Evolutionary conservation across 2,329 filamentous ascomycete species (phyloP), one percentile per base, ranked within the genome.

Genomic region (Colletotrichum tropicicola): DNA sequence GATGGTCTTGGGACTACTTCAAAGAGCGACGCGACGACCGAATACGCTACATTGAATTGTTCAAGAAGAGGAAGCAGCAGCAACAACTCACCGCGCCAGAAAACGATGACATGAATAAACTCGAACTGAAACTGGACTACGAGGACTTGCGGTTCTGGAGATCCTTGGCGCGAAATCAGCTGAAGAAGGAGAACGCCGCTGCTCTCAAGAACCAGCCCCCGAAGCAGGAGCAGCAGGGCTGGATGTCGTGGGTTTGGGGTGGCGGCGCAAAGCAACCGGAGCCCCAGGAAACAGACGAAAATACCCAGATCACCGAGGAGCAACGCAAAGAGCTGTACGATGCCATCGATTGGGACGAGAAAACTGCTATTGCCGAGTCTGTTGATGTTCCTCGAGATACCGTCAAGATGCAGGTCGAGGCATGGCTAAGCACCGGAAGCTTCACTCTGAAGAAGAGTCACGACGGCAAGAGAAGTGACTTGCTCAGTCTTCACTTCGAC

Each of bases 281-380:
- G 53, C 86, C 92, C 41, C 84, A 92, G 45, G 85, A 82, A 48
- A 80, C 79, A 49, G 78, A 89, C 4, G 91, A 97, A 70, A 92
- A 94, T 67, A 92, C 90, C 0, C 88, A 93, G 65, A 97, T 99
- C 85, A 97, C 93, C 0, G 96, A 99, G 67, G 91, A 98, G 77
- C 94, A 99, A 76, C 91, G 95, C 43, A 94, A 98, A 75, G 95
- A 99, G 78, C 86, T 99, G 9, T 99, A 98, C 77, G 91, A 97
- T 70, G 97, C 93, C 52, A 99, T 99, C 72, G 96, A 98, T 72
- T 99, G 95, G 90, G 93, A 99, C 68, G 96, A 99, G 78, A 98
- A 98, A 82, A 90, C 94, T 65, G 92, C 92, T 2, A 85, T 99
- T 39, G 86, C 93, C 0, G 94, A 97, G 70, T 91, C 92, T 43